Evolutionary conservation across 1,284 basidiomycete species (phyloP).

Genomic region (Naganishia sp.): DNA sequence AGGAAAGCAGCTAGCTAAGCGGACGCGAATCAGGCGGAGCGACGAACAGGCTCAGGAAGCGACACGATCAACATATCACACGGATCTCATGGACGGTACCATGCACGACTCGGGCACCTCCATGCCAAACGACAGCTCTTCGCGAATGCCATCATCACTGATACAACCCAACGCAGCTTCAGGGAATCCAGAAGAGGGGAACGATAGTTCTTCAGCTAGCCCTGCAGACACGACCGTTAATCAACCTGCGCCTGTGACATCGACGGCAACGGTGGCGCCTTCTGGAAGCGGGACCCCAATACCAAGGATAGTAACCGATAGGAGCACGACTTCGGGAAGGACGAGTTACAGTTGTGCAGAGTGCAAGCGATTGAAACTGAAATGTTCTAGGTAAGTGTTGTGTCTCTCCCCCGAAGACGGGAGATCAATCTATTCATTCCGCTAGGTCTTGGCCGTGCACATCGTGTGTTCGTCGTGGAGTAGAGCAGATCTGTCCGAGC

Average conservation of each 20-base stretch:
- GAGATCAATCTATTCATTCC: background rate
- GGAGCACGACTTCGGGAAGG: constrained; percentile 9
- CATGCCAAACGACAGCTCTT: too few species aligned
- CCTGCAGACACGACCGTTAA: constrained; percentile 11
- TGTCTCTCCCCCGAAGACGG: too few species aligned
- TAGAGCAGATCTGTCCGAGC: constrained; percentile 50
- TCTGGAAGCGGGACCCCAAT: constrained; percentile 9
- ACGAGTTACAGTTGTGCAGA: constrained; percentile 32
- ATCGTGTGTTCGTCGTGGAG: constrained; percentile 49
- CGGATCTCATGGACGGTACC: too few species aligned
- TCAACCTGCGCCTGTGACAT: background rate
- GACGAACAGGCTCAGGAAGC: too few species aligned
- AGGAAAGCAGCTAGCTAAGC: too few species aligned
- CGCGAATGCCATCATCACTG: too few species aligned
- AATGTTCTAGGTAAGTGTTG: constrained; percentile 26
- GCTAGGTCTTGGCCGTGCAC: constrained; percentile 46
- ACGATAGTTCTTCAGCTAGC: constrained; percentile 1
- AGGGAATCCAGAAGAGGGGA: too few species aligned
- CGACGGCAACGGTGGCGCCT: background rate
- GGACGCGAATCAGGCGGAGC: too few species aligned
- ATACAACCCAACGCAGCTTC: too few species aligned
- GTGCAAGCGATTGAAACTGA: constrained; percentile 29
- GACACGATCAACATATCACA: too few species aligned
- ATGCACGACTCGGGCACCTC: too few species aligned
- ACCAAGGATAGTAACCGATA: constrained; percentile 8